Evolutionary conservation across 768 basidiomycete genomes (phyloP), one percentile per base, ranked within the genome.

Genomic region (Trametes maxima): DNA sequence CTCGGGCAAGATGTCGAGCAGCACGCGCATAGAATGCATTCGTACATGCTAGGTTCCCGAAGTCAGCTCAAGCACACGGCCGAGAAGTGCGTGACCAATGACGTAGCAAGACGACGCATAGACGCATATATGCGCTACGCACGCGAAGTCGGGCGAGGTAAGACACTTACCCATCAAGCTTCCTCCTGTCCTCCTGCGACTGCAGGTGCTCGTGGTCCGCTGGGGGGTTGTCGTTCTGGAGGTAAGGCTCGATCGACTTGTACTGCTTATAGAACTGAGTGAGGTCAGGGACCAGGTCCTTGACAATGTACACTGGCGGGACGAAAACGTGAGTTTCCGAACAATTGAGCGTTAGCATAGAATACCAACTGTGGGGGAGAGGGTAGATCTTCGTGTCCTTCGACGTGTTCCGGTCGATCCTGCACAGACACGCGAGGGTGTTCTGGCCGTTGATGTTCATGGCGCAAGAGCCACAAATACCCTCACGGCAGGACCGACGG

Each of bases 381-480:
- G 96, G 96, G 75, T 99, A 99, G 66, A 99, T 88, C 83, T 98
- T 98, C 66, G 84, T 77, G 68, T 90, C 87, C 74, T 90, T 91
- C 60, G 67, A 70, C 17, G 76, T 68, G 62, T 85, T 81, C 68
- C 94, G 82, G 78, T 96, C 93, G 70, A 98, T 98, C 54, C 95
- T 82, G 80, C 95, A 98, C 55, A 98, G 80, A 77, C 97, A 99
- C 11, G 96, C 95, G 62, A 99, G 87, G 3, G 97, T 98, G 82
- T 99, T 99, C 77, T 92, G 88, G 54, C 96, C 96, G 73, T 98
- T 88, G 73, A 99, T 91, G 81, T 99, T 99, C 95, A 99, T 97
- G 54, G 96, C 95, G 73, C 96, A 98, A 5, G 93, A 95, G 40
- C 96, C 96, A 70, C 96, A 99, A 68, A 99, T 98, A 58, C 96